phyloP scores from a whole-genome alignment of 768 basidiomycete species.

The Strobilomyces confusus region DNA sequence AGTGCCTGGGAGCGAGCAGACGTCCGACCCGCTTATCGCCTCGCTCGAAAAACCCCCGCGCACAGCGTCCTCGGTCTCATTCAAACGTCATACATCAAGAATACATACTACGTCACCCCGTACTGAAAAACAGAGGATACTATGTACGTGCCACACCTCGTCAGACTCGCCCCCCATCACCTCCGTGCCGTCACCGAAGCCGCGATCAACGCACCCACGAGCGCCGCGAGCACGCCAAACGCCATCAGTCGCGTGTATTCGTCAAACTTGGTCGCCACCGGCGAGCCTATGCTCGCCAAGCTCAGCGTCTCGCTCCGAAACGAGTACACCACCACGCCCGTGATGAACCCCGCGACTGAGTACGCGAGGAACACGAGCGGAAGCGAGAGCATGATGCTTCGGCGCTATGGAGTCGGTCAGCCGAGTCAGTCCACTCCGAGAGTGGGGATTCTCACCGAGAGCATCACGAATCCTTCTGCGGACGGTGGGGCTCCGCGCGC shows the following conservation, averaged over 20 bases:
- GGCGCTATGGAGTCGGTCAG: slow-evolving; percentile 30
- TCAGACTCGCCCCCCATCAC: no score
- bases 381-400: slow-evolving; percentile 61
- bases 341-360: slow-evolving; percentile 63
- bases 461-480: slow-evolving; percentile 55
- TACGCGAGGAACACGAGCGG: slow-evolving; percentile 74
- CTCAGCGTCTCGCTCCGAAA: slow-evolving; percentile 48
- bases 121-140: background rate
- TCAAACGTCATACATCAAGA: background rate
- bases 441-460: slow-evolving; percentile 33
- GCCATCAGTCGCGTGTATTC: slow-evolving; percentile 62
- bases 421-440: slow-evolving; percentile 2
- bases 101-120: background rate
- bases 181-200: slow-evolving; percentile 36
- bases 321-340: slow-evolving; percentile 62
- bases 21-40: no score
- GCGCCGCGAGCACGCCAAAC: slow-evolving; percentile 58
- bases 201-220: slow-evolving; percentile 58
- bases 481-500: slow-evolving; percentile 44
- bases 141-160: background rate
- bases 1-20: no score
- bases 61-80: no score
- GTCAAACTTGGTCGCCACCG: slow-evolving; percentile 43
- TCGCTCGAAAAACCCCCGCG: background rate
- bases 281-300: slow-evolving; percentile 29